These are phyloP conservation scores for Juncus inflexus DNA, from an alignment of 176 grass and related monocot genomes.

Conservation along the genomic window DNA sequence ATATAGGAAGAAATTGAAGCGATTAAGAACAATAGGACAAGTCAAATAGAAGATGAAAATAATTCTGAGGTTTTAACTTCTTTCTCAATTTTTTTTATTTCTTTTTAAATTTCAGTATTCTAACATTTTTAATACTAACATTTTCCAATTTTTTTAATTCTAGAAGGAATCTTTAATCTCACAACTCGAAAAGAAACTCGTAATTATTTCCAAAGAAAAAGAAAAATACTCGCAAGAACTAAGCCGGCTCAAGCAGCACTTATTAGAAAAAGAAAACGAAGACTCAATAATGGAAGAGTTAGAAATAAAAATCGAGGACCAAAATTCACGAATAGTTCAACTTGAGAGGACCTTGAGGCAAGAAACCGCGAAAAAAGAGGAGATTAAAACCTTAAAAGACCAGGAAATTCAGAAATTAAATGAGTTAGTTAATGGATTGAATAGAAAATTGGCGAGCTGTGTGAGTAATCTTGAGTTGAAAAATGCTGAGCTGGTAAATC, in stretches of 20 bases:
- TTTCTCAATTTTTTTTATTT: constrained; percentile 5
- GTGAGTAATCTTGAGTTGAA: constrained; percentile 79
- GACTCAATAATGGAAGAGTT: constrained; percentile 92
- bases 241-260: constrained; percentile 82
- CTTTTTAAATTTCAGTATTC: not conserved
- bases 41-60: constrained; percentile 33
- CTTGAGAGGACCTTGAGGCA: constrained; percentile 71
- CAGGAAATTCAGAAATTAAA: constrained; percentile 76
- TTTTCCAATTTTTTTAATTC: constrained; percentile 38
- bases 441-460: constrained; percentile 62
- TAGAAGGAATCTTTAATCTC: constrained; percentile 43
- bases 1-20: constrained; percentile 59
- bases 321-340: constrained; percentile 67
- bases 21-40: constrained; percentile 35
- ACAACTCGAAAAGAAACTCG: constrained; percentile 50
- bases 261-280: constrained; percentile 93
- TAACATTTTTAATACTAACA: not conserved
- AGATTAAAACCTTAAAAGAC: constrained; percentile 52
- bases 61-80: constrained; percentile 21
- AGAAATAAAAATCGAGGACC: constrained; percentile 52
- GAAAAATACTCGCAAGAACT: constrained; percentile 84
- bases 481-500: constrained; percentile 84
- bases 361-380: constrained; percentile 61
- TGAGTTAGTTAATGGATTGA: constrained; percentile 68
- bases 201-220: constrained; percentile 44